These are phyloP conservation scores for Saccharomycopsis sp. DNA, from an alignment of 805 yeast species.

Conservation along the genomic window DNA sequence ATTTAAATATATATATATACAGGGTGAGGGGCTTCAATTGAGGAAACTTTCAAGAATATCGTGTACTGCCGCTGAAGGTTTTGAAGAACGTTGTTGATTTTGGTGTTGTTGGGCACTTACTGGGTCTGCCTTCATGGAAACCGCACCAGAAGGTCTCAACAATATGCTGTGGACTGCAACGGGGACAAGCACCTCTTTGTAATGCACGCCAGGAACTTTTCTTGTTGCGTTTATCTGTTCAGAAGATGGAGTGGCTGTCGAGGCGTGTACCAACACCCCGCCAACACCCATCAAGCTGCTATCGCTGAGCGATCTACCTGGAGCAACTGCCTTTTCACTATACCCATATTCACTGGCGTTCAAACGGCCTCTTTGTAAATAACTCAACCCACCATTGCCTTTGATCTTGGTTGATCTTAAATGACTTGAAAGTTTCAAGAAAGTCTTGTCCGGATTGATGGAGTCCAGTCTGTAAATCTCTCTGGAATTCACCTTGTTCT, in stretches of 20 bases:
- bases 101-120: no score
- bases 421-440: constrained; percentile 16
- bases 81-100: no score
- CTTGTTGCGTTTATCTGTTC: constrained; percentile 23
- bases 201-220: constrained; percentile 32
- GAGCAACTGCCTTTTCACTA: constrained; percentile 42
- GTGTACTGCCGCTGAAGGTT: no score
- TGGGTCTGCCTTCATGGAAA: constrained; percentile 24
- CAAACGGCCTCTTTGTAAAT: constrained; percentile 58
- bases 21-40: constrained; percentile 1
- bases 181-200: constrained; percentile 38
- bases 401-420: constrained; percentile 30
- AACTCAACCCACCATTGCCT: constrained; percentile 74
- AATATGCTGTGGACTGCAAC: constrained; percentile 32
- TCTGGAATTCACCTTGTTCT: constrained; percentile 20
- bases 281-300: constrained; percentile 45
- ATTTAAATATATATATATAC: constrained; percentile 2
- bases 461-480: constrained; percentile 4
- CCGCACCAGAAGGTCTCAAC: constrained; percentile 32
- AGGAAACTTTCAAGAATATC: not conserved
- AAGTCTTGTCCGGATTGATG: constrained; percentile 4
- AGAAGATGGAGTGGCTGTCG: constrained; percentile 25
- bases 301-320: constrained; percentile 53
- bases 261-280: no score
- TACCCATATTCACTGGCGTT: constrained; percentile 61